Conservation (phyloP, 257 asterid species). For the Solanum pimpinellifolium region DNA sequence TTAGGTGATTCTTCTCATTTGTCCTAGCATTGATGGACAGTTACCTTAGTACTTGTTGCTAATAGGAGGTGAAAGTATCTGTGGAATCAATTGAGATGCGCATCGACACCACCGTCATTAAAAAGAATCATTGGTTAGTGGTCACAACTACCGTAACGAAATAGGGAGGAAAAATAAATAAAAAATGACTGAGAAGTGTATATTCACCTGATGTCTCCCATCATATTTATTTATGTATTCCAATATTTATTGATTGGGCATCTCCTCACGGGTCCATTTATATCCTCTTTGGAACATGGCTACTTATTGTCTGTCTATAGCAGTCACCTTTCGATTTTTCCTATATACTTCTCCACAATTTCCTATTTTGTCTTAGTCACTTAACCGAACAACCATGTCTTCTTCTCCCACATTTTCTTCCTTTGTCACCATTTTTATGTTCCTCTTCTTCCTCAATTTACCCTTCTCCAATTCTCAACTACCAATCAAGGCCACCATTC, state of each 20-base stretch:
- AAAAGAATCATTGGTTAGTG: background rate
- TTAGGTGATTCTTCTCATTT: too few species aligned
- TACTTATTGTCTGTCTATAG: conserved; percentile 4
- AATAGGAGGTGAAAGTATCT: accelerated
- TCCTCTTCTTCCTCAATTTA: conserved; percentile 3
- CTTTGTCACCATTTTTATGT: conserved; percentile 7
- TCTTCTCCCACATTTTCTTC: conserved; percentile 11
- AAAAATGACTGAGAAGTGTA: background rate
- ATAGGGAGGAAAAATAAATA: background rate
- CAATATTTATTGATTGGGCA: conserved; percentile 3
- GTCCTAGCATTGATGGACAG: background rate
- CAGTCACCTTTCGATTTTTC: conserved; percentile 2
- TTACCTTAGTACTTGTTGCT: background rate
- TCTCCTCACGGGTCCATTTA: conserved; percentile 51
- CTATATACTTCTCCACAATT: conserved; percentile 4
- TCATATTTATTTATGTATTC: background rate
- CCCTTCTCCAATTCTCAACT: background rate
- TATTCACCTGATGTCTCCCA: background rate
- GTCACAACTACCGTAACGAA: background rate
- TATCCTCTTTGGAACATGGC: conserved; percentile 37
- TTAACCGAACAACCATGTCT: background rate
- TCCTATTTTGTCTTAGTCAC: conserved; percentile 23
- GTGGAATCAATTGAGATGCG: background rate
- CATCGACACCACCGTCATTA: background rate
- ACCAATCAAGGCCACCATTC: background rate